Evolutionary conservation across 352 stramenopile species (phyloP).

Genomic region (Phytopythium kandeliae): DNA sequence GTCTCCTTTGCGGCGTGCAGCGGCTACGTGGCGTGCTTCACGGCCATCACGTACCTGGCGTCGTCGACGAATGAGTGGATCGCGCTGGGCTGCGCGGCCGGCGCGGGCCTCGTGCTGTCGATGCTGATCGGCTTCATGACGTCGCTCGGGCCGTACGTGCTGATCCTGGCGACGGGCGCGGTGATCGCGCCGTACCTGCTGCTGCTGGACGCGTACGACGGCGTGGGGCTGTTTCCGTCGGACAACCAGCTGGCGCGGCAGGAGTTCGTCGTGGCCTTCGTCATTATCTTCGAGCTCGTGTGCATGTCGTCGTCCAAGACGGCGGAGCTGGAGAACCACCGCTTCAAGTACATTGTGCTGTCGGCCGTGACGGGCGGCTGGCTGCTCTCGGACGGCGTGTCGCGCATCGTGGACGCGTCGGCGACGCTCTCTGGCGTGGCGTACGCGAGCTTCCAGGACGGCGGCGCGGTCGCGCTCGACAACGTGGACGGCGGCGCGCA

Average conservation of each 20-base stretch:
- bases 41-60: conserved; percentile 50
- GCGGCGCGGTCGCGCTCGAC: conserved; percentile 37
- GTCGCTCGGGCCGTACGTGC: conserved; percentile 54
- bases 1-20: conserved; percentile 12
- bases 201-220: conserved; percentile 69
- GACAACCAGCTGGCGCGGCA: conserved; percentile 79
- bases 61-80: conserved; percentile 74
- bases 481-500: conserved; percentile 50
- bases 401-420: conserved; percentile 53
- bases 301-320: conserved; percentile 76
- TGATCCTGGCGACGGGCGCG: conserved; percentile 60
- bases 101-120: conserved; percentile 55
- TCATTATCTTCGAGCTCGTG: conserved; percentile 85
- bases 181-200: conserved; percentile 72
- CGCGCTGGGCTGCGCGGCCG: conserved; percentile 48
- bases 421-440: conserved; percentile 58
- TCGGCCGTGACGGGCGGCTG: conserved; percentile 65
- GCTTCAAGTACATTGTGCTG: conserved; percentile 88
- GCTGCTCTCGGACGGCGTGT: conserved; percentile 70
- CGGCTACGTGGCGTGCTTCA: conserved; percentile 66
- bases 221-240: conserved; percentile 52
- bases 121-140: conserved; percentile 76
- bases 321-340: conserved; percentile 80
- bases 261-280: conserved; percentile 85
- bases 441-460: conserved; percentile 61